phyloP scores from a whole-genome alignment of 1,139 yeast species.

The Yamadazyma conglobata region DNA sequence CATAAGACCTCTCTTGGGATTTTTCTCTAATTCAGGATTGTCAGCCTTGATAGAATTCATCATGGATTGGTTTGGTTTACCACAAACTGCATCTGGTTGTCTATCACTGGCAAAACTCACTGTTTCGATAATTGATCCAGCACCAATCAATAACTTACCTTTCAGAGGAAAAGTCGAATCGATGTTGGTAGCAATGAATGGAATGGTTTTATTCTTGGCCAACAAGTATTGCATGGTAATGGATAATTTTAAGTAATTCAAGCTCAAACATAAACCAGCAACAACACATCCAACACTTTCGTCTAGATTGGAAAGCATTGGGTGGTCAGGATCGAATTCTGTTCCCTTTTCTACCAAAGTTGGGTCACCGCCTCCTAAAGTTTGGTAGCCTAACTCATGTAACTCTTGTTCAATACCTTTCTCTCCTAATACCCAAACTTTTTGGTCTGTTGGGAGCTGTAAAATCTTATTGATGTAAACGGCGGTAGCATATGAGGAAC shows the following conservation, averaged over 20 bases:
- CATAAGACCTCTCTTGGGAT: constrained; percentile 74
- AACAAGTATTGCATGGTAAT: constrained; percentile 75
- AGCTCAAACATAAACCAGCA: constrained; percentile 74
- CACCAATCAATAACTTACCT: constrained; percentile 86
- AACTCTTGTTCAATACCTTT: constrained; percentile 44
- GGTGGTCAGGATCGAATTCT: constrained; percentile 32
- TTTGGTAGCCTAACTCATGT: constrained; percentile 38
- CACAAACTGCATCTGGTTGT: constrained; percentile 64
- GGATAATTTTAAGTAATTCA: constrained; percentile 80
- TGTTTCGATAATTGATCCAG: constrained; percentile 86
- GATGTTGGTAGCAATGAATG: constrained; percentile 90
- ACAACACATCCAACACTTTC: constrained; percentile 80
- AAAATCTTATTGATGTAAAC: constrained; percentile 77
- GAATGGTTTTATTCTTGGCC: constrained; percentile 55
- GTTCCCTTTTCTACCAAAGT: constrained; percentile 27
- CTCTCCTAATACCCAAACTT: constrained; percentile 48
- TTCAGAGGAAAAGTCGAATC: constrained; percentile 93
- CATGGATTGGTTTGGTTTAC: constrained; percentile 90
- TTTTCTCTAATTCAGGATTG: constrained; percentile 42
- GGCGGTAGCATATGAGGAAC: constrained; percentile 90
- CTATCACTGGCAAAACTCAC: constrained; percentile 77
- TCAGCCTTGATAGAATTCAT: constrained; percentile 82
- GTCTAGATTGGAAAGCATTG: constrained; percentile 49
- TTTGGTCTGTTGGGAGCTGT: constrained; percentile 58
- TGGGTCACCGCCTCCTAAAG: constrained; percentile 43